Conservation (phyloP, 2,329 filamentous ascomycete genomes). For the Arthrobotrys pseudoclavata region DNA sequence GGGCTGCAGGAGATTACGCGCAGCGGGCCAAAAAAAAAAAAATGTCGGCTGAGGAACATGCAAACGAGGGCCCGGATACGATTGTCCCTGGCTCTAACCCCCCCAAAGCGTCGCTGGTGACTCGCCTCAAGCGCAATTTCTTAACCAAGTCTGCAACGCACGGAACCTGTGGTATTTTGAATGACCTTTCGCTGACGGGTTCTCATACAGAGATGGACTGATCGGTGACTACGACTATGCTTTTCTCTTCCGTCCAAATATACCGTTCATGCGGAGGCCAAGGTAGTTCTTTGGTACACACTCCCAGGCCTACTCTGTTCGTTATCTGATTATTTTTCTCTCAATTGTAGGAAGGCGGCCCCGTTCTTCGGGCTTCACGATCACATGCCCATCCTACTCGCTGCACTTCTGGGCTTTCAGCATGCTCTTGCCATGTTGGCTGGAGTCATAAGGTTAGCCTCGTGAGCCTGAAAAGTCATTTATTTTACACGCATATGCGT, state of each 20-base stretch:
- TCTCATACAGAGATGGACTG: conserved; percentile 73
- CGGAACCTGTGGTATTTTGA: background rate
- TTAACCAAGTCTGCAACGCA: conserved; percentile 36
- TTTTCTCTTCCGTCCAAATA: conserved; percentile 79
- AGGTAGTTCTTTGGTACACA: conserved; percentile 54
- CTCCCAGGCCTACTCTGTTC: conserved; percentile 61
- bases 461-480: background rate
- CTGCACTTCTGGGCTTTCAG: conserved; percentile 77
- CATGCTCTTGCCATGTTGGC: conserved; percentile 76
- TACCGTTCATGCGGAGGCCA: conserved; percentile 21
- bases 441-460: conserved; percentile 67
- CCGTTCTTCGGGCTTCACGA: conserved; percentile 80
- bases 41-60: conserved; percentile 52
- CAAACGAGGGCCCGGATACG: conserved; percentile 54
- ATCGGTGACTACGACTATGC: conserved; percentile 90
- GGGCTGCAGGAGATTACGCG: background rate
- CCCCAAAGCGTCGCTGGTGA: conserved; percentile 39
- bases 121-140: conserved; percentile 49
- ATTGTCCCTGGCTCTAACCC: conserved; percentile 56
- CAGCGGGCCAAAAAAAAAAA: background rate
- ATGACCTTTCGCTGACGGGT: background rate
- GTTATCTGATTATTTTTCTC: conserved; percentile 68
- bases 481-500: background rate
- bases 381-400: conserved; percentile 76
- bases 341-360: conserved; percentile 72